Percentiles rank a stretch among this genome's conserved stretches.
phyloP scores from a whole-genome alignment of 2,329 filamentous ascomycete genomes.

The Paraconiothyrium brasiliense region DNA sequence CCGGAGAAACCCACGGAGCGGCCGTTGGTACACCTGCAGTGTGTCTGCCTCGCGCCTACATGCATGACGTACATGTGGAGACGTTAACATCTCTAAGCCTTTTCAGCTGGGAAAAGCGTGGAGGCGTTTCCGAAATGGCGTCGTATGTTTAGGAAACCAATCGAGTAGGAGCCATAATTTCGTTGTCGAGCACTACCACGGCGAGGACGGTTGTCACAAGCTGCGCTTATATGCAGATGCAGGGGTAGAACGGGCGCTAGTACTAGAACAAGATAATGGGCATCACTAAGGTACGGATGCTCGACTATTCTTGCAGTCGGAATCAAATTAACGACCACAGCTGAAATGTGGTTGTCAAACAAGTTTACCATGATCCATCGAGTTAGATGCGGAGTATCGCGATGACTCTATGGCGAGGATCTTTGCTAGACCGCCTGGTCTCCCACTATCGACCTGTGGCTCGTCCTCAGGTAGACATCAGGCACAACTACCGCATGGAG shows the following conservation, averaged over 20 bases:
- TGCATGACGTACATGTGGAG: slow-evolving; percentile 14
- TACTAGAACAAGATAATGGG: slow-evolving; percentile 28
- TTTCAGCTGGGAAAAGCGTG: slow-evolving; percentile 22
- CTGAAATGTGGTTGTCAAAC: slow-evolving; percentile 18
- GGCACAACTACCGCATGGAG: slow-evolving; percentile 22
- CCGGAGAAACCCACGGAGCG: slow-evolving; percentile 12
- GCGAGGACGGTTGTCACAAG: slow-evolving; percentile 12
- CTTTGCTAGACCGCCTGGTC: background rate
- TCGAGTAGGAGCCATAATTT: background rate
- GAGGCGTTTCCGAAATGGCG: slow-evolving; percentile 17
- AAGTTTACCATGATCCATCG: background rate
- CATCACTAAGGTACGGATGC: slow-evolving; percentile 17
- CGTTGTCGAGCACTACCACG: slow-evolving; percentile 9
- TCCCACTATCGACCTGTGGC: background rate
- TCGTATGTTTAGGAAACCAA: slow-evolving; percentile 16
- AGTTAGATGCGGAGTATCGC: background rate
- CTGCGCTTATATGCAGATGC: slow-evolving; percentile 28
- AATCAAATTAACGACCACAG: slow-evolving; percentile 14
- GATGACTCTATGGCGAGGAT: background rate
- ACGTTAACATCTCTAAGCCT: background rate
- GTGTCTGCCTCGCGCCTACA: slow-evolving; percentile 14
- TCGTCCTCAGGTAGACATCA: slow-evolving; percentile 20
- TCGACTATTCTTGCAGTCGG: slow-evolving; percentile 21
- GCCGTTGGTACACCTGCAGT: slow-evolving; percentile 4
- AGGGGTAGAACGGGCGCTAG: slow-evolving; percentile 25